A percentile compares a stretch with the other conserved stretches of the same genome.
These are phyloP conservation scores for Bacidia rubella DNA, from an alignment of 495 filamentous ascomycete species.

Conservation along the genomic window DNA sequence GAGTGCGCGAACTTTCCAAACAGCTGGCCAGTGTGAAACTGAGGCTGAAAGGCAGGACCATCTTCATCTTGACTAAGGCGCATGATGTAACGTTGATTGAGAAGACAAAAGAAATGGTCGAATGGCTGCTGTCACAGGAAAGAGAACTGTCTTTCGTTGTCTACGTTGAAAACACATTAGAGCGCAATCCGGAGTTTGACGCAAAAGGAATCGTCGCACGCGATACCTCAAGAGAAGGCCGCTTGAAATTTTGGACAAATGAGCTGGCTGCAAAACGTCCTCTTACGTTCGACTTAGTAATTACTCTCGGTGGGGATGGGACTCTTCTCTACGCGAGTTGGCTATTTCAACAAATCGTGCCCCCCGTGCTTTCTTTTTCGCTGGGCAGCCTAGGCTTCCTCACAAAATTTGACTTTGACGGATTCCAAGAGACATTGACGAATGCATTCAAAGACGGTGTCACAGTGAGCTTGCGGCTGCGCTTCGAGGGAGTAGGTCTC, in stretches of 20 bases:
- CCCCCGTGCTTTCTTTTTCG: conserved; percentile 82
- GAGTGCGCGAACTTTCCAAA: conserved; percentile 80
- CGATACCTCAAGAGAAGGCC: conserved; percentile 38
- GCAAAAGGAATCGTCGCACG: conserved; percentile 43
- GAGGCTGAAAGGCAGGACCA: conserved; percentile 62
- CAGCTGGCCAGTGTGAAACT: conserved; percentile 65
- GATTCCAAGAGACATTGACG: conserved; percentile 54
- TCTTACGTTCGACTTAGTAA: conserved; percentile 82
- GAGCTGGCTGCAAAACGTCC: conserved; percentile 63
- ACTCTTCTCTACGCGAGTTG: conserved; percentile 92
- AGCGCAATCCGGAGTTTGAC: conserved; percentile 58
- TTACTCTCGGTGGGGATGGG: conserved; percentile 93
- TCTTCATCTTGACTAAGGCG: conserved; percentile 83
- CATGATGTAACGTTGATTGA: conserved; percentile 71
- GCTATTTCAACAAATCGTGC: conserved; percentile 94
- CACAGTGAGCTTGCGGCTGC: conserved; percentile 69
- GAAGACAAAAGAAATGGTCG: conserved; percentile 60
- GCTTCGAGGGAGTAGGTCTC: conserved; percentile 56
- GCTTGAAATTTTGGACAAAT: conserved; percentile 72
- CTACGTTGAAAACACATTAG: conserved; percentile 64
- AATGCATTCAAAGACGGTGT: conserved; percentile 71
- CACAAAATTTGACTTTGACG: conserved; percentile 85
- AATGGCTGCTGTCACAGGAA: conserved; percentile 75
- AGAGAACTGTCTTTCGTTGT: conserved; percentile 58
- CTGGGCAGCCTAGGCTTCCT: conserved; percentile 87